These are phyloP conservation scores for Helichrysum umbraculigerum DNA, from an alignment of 129 eudicot species.

Conservation along the genomic window DNA sequence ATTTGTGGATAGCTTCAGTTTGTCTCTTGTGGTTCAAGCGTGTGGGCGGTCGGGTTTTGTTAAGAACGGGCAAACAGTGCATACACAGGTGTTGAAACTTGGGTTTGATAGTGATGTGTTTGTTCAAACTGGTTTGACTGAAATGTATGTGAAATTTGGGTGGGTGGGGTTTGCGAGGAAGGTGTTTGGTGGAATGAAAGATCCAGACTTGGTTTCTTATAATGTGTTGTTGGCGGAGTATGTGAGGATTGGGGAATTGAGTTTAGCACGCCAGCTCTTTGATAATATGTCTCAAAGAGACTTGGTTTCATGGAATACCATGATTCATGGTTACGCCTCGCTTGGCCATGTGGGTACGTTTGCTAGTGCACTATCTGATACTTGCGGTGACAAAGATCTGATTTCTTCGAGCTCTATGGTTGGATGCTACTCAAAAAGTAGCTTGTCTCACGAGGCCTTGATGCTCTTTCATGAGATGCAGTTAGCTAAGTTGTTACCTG, in stretches of 20 bases:
- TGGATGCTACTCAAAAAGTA: neutral
- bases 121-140: slow-evolving; percentile 40
- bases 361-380: slow-evolving; percentile 10
- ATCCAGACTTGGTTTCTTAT: slow-evolving; percentile 36
- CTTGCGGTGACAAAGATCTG: slow-evolving; percentile 11
- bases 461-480: slow-evolving; percentile 40
- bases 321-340: slow-evolving; percentile 47
- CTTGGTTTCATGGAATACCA: slow-evolving; percentile 49
- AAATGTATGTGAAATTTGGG: slow-evolving; percentile 42
- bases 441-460: slow-evolving; percentile 34
- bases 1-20: slow-evolving; percentile 39
- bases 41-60: slow-evolving; percentile 24
- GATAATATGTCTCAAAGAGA: slow-evolving; percentile 40
- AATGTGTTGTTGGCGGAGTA: slow-evolving; percentile 45
- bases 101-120: slow-evolving; percentile 40
- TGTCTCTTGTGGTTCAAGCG: slow-evolving; percentile 35
- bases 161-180: slow-evolving; percentile 27
- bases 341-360: slow-evolving; percentile 18
- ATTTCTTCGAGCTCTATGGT: slow-evolving; percentile 22
- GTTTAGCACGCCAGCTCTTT: slow-evolving; percentile 38
- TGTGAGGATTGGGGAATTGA: slow-evolving; percentile 32
- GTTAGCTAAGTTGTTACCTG: slow-evolving; percentile 53
- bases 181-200: slow-evolving; percentile 37
- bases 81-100: slow-evolving; percentile 36
- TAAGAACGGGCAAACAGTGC: slow-evolving; percentile 30